Base-by-base conservation (phyloP, 2,329 filamentous ascomycete species). In the Metarhizium anisopliae region DNA sequence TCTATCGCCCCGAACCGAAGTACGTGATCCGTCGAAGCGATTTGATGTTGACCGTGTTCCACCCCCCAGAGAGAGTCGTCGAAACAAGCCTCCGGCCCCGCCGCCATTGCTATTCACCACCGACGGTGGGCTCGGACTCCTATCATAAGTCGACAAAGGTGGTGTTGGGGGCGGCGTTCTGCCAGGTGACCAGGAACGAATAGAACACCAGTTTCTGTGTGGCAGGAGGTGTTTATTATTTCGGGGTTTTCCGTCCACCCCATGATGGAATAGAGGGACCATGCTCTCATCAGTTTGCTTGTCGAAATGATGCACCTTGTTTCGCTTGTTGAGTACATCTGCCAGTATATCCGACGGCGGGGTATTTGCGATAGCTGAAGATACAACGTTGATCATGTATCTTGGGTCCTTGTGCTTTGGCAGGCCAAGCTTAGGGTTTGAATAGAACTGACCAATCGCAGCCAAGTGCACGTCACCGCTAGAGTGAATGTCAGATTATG, bases 321-420 rank as follows among this genome's bases (percentile, higher is more conserved):
- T 96, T 32, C 94, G 84, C 74, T 89, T 94, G 75, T 97, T 96
- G 58, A 99, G 80, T 53, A 95, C 82, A 69, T 99, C 93, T 5
- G 90, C 90, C 75, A 97, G 80, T 65, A 95, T 77, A 53, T 94
- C 89, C 0, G 92, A 87, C 18, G 92, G 90, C 5, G 95, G 94
- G 14, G 87, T 85, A 67, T 99, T 96, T 63, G 88, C 93, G 67
- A 99, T 97, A 13, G 92, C 91, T 0, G 92, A 96, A 1, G 91
- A 95, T 62, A 97, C 85, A 58, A 99, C 75, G 64, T 99, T 99
- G 4, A 91, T 89, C 87, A 99, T 99, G 68, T 99, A 99, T 59
- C 94, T 82, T 66, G 94, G 92, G 68, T 99, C 94, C 61, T 85
- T 85, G 72, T 97, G 90, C 70, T 96, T 97, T 3, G 89, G 76